These are phyloP conservation scores for Saussurea involucrata DNA, from an alignment of 129 eudicot species.

Conservation along the genomic window DNA sequence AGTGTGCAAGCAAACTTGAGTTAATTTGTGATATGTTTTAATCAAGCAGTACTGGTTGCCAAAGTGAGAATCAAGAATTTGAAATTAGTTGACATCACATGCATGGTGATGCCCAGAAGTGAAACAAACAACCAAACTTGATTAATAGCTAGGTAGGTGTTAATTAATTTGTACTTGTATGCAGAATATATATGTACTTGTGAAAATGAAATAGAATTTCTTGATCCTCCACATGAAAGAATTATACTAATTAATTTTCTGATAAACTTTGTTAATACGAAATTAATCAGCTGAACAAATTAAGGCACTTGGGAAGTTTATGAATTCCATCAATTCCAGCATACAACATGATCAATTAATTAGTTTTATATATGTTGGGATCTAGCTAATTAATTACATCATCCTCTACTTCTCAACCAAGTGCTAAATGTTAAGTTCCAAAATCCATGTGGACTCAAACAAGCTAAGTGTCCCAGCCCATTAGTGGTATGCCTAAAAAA, in stretches of 20 bases:
- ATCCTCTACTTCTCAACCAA: too few species aligned
- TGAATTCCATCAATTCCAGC: too few species aligned
- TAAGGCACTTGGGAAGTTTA: too few species aligned
- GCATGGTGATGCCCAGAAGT: not conserved
- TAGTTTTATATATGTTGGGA: too few species aligned
- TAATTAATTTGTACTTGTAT: not conserved
- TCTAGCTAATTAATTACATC: too few species aligned
- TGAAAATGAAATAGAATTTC: not conserved
- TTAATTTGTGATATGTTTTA: not conserved
- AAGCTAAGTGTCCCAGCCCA: too few species aligned
- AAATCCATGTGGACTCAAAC: too few species aligned
- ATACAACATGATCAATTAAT: too few species aligned
- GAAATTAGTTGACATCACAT: not conserved
- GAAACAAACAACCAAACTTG: not conserved
- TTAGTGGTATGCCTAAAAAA: too few species aligned
- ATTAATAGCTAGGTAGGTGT: not conserved
- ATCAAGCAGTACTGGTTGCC: not conserved
- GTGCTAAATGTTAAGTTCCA: too few species aligned
- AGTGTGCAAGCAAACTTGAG: not conserved
- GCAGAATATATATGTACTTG: not conserved
- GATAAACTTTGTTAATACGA: not conserved
- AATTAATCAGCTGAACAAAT: not conserved
- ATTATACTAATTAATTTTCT: not conserved
- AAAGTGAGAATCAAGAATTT: not conserved
- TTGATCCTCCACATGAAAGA: not conserved